Percentiles rank a stretch among this genome's conserved stretches.
Evolutionary conservation across 148 eudicot species (phyloP).

Genomic region (Nepenthes gracilis): DNA sequence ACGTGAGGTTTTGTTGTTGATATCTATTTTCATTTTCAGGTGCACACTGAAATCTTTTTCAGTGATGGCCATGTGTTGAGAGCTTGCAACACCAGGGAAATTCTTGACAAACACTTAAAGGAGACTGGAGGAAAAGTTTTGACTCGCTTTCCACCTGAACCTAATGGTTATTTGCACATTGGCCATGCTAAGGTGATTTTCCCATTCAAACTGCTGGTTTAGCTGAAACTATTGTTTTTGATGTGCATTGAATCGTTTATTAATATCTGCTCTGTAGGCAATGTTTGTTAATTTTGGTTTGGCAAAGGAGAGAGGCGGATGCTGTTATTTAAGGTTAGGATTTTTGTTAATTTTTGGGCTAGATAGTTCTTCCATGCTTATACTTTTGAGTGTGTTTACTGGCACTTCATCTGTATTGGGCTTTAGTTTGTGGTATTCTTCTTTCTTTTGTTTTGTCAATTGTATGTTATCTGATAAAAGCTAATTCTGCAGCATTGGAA

Average conservation of each 20-base stretch:
- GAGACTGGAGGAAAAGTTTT: constrained; percentile 70
- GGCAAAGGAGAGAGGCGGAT: constrained; percentile 89
- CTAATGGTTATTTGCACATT: constrained; percentile 95
- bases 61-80: constrained; percentile 70
- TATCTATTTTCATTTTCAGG: constrained; percentile 32
- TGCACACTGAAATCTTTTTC: constrained; percentile 84
- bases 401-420: no score
- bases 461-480: no score
- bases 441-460: no score
- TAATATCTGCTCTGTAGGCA: constrained; percentile 36
- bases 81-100: constrained; percentile 70
- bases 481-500: no score
- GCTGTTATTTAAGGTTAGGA: constrained; percentile 76
- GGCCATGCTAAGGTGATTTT: constrained; percentile 91
- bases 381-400: neutral
- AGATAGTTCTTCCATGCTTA: neutral
- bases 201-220: neutral
- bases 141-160: constrained; percentile 98
- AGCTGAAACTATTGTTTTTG: neutral
- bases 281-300: constrained; percentile 95
- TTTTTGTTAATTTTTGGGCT: constrained; percentile 2
- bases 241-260: neutral
- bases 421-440: no score
- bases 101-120: constrained; percentile 71
- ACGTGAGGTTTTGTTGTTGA: constrained; percentile 1